These are phyloP conservation scores for Hippophae tibetana DNA, from an alignment of 306 rosid genomes.

Conservation along the genomic window DNA sequence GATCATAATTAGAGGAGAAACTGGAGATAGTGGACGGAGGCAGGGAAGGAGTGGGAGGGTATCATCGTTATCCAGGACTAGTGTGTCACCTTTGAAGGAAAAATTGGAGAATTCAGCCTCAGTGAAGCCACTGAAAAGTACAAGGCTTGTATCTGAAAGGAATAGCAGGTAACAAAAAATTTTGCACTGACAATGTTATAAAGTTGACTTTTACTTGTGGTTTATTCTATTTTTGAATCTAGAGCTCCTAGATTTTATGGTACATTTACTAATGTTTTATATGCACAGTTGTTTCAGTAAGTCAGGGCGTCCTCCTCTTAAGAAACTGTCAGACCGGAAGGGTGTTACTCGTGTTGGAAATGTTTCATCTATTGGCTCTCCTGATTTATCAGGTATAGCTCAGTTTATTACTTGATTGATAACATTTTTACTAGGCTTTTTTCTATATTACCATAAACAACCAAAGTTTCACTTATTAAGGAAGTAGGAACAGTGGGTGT, in stretches of 20 bases:
- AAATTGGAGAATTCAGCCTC: constrained; percentile 39
- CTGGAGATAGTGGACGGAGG: constrained; percentile 49
- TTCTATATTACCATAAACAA: too few species aligned
- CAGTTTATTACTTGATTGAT: too few species aligned
- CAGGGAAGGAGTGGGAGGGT: constrained; percentile 80
- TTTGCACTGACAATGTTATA: background rate
- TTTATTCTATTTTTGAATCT: too few species aligned
- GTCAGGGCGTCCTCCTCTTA: constrained; percentile 75
- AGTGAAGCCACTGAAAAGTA: constrained; percentile 45
- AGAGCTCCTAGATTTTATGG: too few species aligned
- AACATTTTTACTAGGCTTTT: too few species aligned
- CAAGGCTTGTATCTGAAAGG: constrained; percentile 45
- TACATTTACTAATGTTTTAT: too few species aligned
- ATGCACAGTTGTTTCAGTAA: constrained; percentile 31
- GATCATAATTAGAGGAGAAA: constrained; percentile 35
- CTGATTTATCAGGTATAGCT: constrained; percentile 50
- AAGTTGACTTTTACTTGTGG: too few species aligned
- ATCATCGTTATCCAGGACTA: constrained; percentile 38
- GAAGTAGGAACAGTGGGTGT: too few species aligned
- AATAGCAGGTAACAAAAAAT: constrained; percentile 41
- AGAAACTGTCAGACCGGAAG: constrained; percentile 78
- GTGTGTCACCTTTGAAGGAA: constrained; percentile 47
- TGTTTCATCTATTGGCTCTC: constrained; percentile 32
- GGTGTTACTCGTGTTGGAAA: constrained; percentile 48
- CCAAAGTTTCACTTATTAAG: too few species aligned